Conservation (phyloP, 306 rosid genomes). For the Malus fusca region DNA sequence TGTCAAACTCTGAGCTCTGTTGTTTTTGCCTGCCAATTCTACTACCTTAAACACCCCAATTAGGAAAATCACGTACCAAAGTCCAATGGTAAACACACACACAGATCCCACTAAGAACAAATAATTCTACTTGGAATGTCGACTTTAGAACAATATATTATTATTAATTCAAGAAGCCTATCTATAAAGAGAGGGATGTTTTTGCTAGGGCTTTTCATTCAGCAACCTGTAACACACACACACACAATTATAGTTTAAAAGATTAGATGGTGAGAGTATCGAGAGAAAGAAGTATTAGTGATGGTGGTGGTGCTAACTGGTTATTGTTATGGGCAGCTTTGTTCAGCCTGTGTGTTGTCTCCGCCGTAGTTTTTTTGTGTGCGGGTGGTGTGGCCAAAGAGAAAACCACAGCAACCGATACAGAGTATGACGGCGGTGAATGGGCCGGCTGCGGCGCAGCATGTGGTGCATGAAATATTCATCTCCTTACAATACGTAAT, state of each 20-base stretch:
- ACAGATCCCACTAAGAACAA: conserved; percentile 14
- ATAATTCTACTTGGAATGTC: not conserved
- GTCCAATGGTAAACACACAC: not conserved
- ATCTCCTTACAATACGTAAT: not conserved
- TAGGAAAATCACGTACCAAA: conserved; percentile 4
- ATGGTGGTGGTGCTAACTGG: conserved; percentile 17
- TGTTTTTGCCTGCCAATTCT: conserved; percentile 18
- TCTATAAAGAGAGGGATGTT: not conserved
- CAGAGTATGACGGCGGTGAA: conserved; percentile 42
- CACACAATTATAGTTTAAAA: not conserved
- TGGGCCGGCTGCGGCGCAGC: conserved; percentile 60
- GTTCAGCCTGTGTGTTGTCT: conserved; percentile 37
- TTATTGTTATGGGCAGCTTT: conserved; percentile 33
- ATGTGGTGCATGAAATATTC: conserved; percentile 48
- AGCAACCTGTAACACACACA: not conserved
- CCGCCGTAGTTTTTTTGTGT: conserved; percentile 52
- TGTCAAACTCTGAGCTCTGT: not conserved
- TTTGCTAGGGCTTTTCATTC: conserved; percentile 16
- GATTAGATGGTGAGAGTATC: conserved; percentile 46
- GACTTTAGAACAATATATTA: conserved; percentile 13
- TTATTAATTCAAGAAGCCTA: conserved; percentile 23
- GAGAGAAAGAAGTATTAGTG: conserved; percentile 26
- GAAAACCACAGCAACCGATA: conserved; percentile 27
- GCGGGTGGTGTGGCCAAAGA: conserved; percentile 54
- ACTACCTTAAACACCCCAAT: not conserved